Conservation (phyloP, 2,329 filamentous ascomycete genomes). For the Hypoxylon sp. region DNA sequence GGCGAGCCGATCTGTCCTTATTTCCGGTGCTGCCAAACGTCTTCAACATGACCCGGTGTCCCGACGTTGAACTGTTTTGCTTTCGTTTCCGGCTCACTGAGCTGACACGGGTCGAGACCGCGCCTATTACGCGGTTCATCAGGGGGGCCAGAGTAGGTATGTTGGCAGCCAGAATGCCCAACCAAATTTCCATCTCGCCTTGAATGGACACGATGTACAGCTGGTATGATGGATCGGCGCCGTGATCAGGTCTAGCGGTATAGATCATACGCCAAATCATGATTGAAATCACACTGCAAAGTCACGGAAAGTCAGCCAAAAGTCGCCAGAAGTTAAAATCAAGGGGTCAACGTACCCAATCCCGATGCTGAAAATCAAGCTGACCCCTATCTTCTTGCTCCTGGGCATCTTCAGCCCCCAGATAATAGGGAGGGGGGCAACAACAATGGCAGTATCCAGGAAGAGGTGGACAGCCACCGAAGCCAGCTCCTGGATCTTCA, state of each 20-base stretch:
- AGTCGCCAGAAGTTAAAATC: not conserved
- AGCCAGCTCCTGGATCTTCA: slow-evolving; percentile 2
- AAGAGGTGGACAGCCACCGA: slow-evolving; percentile 5
- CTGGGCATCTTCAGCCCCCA: slow-evolving; percentile 14
- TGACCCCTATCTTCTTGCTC: slow-evolving; percentile 12
- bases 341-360: slow-evolving; percentile 2
- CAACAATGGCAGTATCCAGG: slow-evolving; percentile 4
- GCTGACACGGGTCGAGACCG: not conserved
- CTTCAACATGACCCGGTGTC: not conserved
- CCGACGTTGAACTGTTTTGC: slow-evolving; percentile 1
- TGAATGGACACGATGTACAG: not conserved
- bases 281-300: not conserved
- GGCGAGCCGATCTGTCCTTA: not conserved
- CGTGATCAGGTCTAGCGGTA: not conserved
- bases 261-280: slow-evolving; percentile 13
- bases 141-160: slow-evolving; percentile 8
- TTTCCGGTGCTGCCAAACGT: slow-evolving; percentile 2
- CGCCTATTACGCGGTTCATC: not conserved
- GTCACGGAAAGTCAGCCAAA: not conserved
- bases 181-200: slow-evolving; percentile 6
- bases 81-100: slow-evolving; percentile 1
- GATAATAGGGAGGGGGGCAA: slow-evolving; percentile 10
- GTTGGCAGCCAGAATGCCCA: slow-evolving; percentile 15
- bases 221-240: slow-evolving; percentile 2
- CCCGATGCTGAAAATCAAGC: slow-evolving; percentile 11